Evolutionary conservation across 345 rosid species (phyloP), one percentile per base, ranked within the genome.

Genomic region (Acer saccharum): DNA sequence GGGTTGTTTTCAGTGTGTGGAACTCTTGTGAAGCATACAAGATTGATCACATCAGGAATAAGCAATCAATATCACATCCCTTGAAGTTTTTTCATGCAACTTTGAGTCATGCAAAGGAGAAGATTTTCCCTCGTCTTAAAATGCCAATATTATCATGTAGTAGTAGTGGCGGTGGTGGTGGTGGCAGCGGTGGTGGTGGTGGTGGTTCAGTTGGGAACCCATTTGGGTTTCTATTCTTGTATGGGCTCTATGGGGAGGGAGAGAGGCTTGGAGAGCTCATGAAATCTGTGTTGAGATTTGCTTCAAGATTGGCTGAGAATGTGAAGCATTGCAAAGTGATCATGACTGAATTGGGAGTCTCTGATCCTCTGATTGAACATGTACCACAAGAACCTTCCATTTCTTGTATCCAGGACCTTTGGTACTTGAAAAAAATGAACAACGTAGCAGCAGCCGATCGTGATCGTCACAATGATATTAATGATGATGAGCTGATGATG

Each of bases 1-100:
- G 88, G 90, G 78, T 75, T 8, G 72, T 88, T 17, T 89, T 89
- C 39, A 88, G 93, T 81, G 66, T 89, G 39, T 89, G 93, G 93
- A 88, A 83, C 67, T 88, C 90, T n/a, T 83, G 89, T 50, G 83
- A 88, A 21, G 79, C 89, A 35, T 79, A 78, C 74, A 81, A 82
- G 63, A 75, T 83, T 35, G 39, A 35, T 35, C 39, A 35, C 39
- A 35, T 4, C 6, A 35, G 6, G 39, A 35, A 35, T 35, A 35
- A 35, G 39, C 39, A 35, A 35, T 35, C 39, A 35, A 35, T 35
- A 4, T 35, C 82, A 6, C 75, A 78, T 43, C 81, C 81, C 0
- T 43, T 76, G 6, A 84, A 75, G 84, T 77, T 76, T 69, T 62
- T 83, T 3, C 80, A 81, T 76, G 73, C 83, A 44, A 80, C 82